Base-by-base conservation (phyloP, 768 basidiomycete species). In the Lepiota venenata region DNA sequence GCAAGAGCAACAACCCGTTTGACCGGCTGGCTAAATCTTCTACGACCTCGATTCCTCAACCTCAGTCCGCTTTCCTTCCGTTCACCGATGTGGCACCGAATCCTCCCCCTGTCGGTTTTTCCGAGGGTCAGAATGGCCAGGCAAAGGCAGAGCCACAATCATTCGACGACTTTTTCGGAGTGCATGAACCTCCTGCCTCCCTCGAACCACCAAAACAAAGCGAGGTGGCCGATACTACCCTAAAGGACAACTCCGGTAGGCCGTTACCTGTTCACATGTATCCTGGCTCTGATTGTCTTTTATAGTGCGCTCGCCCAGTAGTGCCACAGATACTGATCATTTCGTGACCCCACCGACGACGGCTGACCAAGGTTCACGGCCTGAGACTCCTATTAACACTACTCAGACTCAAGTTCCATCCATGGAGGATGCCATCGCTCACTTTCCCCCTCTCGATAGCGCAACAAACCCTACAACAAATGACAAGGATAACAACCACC, bases 1-100 rank as follows among this genome's bases (percentile, higher is more conserved):
- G 70, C 52, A 90, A 90, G 74, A 93, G 90, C 63, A 96, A 88
- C 63, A 98, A 98, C 66, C 95, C 94, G 3, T 98, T 98, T 63
- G 93, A 91, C 56, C 75, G 87, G 43, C 67, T 94, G 27, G 74
- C 75, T 1, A 75, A 78, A 72, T 67, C 76, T 36, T 69, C 73
- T 21, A 76, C 71, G 44, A 66, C 66, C 29, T 64, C 72, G 14
- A 68, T 65, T 14, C 74, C 75, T 48, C 80, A 80, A 32, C 76
- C 84, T 1, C 77, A 80, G 56, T 85, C 85, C 0, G 84, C 86
- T 1, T 85, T 86, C 66, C 64, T 79, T 48, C 72, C 84, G 0
- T 79, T 83, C 60, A 50, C 59, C 25, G 61, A 56, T n/a, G 47
- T 59, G 18, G 47, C 57, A n/a, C 20, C 58, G 14, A 52, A 62